Evolutionary conservation across 495 filamentous ascomycete species (phyloP), one percentile per base, ranked within the genome.

Genomic region (Podospora sp.): DNA sequence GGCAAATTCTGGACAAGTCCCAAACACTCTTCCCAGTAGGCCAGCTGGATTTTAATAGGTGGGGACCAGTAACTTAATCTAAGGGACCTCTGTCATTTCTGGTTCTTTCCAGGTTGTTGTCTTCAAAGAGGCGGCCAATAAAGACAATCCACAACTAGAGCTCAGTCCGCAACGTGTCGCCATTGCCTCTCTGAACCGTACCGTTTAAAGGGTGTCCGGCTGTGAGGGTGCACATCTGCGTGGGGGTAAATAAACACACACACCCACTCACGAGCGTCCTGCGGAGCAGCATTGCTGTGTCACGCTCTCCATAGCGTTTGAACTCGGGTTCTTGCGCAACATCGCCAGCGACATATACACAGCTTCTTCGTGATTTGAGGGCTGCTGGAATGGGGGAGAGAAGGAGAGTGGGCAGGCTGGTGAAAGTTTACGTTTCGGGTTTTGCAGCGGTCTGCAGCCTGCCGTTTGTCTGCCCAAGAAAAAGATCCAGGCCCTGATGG

Each of bases 401-500:
- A 14, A 11, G 12, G 9, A 11, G 40, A 46, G 40, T 18, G 40
- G 40, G 40, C 12, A 46, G 40, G 11, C 16, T 46, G 40, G 12
- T 46, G 40, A 46, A 46, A 46, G 40, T 46, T 36, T 46, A 46
- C 40, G 40, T 46, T 46, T 46, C 40, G 40, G 12, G 40, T 18
- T 46, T 46, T 46, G 40, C 40, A 46, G 40, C 40, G 40, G 16
- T 6, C 40, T 46, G 40, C 40, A 46, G 40, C 40, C 14, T 46
- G 40, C 40, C 40, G 40, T 46, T 46, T 46, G 40, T 46, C 40
- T 46, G 5, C 40, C 40, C 52, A 65, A 12, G 63, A 60, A 25
- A 60, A 64, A 46, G 69, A 53, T 73, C 72, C 59, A 69, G 72
- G 70, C 72, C 70, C 18, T 16, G 4, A 71, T 70, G 8, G 72